phyloP scores from a whole-genome alignment of 139 green algal genomes.

The Closterium sp. region DNA sequence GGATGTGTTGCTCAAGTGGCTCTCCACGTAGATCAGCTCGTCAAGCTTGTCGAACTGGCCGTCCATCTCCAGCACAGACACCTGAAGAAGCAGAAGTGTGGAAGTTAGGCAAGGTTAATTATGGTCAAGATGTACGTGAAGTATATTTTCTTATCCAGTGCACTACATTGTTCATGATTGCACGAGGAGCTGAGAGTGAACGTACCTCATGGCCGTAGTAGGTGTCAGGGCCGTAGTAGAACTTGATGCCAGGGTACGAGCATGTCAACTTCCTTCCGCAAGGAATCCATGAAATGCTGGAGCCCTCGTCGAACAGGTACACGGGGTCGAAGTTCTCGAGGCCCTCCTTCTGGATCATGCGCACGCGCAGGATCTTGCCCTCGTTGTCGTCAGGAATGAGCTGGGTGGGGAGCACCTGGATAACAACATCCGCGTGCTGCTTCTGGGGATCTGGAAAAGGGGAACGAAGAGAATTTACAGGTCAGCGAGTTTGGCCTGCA shows the following conservation, averaged over 20 bases:
- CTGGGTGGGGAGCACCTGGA: constrained; percentile 99
- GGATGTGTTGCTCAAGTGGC: constrained; percentile 92
- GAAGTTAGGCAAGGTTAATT: neutral
- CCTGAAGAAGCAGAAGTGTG: constrained; percentile 13
- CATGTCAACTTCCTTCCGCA: constrained; percentile 99
- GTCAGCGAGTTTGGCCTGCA: neutral
- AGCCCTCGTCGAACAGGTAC: constrained; percentile 99
- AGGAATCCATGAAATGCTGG: constrained; percentile 98
- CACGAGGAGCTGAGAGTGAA: neutral
- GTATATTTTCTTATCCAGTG: neutral
- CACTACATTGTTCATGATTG: no score
- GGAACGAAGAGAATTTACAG: neutral
- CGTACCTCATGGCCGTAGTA: constrained; percentile 86
- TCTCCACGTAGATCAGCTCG: constrained; percentile 99
- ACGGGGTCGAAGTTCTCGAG: constrained; percentile 81
- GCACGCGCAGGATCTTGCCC: constrained; percentile 97
- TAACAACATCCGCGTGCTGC: constrained; percentile 95
- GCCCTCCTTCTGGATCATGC: constrained; percentile 99
- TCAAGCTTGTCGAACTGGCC: constrained; percentile 99
- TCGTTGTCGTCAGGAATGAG: constrained; percentile 98
- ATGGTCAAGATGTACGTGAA: neutral
- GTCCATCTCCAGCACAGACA: constrained; percentile 94
- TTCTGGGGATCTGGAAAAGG: constrained; percentile 96
- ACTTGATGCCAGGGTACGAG: constrained; percentile 93
- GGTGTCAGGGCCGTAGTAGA: constrained; percentile 75